Evolutionary conservation across 2,329 filamentous ascomycete genomes (phyloP), one percentile per base, ranked within the genome.

Genomic region (Fusarium brevicatenulatum): DNA sequence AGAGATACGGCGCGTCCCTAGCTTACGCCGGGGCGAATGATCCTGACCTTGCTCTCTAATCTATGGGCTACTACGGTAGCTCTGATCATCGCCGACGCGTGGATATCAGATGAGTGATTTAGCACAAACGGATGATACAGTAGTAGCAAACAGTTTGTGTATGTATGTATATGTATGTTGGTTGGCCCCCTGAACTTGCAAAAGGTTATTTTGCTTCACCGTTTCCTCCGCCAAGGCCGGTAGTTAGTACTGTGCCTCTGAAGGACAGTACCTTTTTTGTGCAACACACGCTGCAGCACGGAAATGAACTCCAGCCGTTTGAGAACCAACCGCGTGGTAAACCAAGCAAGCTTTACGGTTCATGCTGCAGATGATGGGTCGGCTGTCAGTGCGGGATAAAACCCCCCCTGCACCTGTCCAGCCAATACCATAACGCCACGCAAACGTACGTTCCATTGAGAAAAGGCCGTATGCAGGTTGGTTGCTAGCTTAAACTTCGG

Each of bases 1-100:
- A 44, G 53, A 46, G 53, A 54, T 54, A 54, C 36, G 50, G 50
- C 50, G 50, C 50, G 50, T 54, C 36, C 50, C 36, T 54, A 54
- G 50, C 36, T 54, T 11, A 54, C 30, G 47, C 23, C 36, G 50
- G 34, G 36, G 50, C 50, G 25, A 30, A 13, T 28, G n/a, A 40
- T 10, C 50, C 50, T 54, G 12, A 28, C 50, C 19, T 54, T 30
- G 13, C 50, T 54, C 19, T 54, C 50, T 18, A 9, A 37, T 37
- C 36, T 37, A 18, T 18, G 36, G 36, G 36, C 15, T 18, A 16
- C 15, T 18, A 16, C 36, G 36, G 16, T 54, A 1, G 34, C 23
- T 54, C 9, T 16, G 50, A 54, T 54, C 34, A 42, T 54, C 19
- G 19, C 19, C 10, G 10, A 40, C 34, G 34, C 50, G 36, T 28